Conservation (phyloP, 129 eudicot species). For the Centrapalus pauciflorus region DNA sequence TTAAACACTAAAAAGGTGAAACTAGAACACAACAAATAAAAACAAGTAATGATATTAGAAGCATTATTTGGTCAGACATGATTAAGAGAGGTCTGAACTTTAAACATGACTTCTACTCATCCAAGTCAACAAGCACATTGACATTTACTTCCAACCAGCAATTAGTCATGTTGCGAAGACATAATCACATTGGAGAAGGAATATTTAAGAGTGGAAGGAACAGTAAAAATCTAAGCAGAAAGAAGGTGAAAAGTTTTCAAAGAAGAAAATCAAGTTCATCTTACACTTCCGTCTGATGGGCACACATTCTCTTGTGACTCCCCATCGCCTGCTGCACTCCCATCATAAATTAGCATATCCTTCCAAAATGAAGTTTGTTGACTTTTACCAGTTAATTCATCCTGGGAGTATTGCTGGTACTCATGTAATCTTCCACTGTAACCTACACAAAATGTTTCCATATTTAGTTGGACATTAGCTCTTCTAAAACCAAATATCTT, state of each 20-base stretch:
- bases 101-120: background rate
- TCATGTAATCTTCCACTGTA: slow-evolving; percentile 27
- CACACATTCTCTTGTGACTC: slow-evolving; percentile 26
- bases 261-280: slow-evolving; percentile 10
- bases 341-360: slow-evolving; percentile 40
- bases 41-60: background rate
- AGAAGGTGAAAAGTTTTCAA: background rate
- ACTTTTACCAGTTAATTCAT: slow-evolving; percentile 15
- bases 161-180: background rate
- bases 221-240: background rate
- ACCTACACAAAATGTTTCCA: slow-evolving; percentile 25
- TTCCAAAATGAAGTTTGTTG: slow-evolving; percentile 42
- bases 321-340: slow-evolving; percentile 20
- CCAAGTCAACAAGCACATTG: background rate
- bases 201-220: no score
- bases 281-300: slow-evolving; percentile 40
- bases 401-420: slow-evolving; percentile 19
- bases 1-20: background rate
- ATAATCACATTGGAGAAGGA: slow-evolving; percentile 5
- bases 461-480: slow-evolving; percentile 23
- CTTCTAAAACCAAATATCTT: no score
- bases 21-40: background rate
- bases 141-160: background rate
- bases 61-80: background rate
- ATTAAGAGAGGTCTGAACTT: background rate